Percentiles rank a stretch among this genome's conserved stretches.
Evolutionary conservation across 2,329 filamentous ascomycete species (phyloP).

Genomic region (Fusarium tricinctum): DNA sequence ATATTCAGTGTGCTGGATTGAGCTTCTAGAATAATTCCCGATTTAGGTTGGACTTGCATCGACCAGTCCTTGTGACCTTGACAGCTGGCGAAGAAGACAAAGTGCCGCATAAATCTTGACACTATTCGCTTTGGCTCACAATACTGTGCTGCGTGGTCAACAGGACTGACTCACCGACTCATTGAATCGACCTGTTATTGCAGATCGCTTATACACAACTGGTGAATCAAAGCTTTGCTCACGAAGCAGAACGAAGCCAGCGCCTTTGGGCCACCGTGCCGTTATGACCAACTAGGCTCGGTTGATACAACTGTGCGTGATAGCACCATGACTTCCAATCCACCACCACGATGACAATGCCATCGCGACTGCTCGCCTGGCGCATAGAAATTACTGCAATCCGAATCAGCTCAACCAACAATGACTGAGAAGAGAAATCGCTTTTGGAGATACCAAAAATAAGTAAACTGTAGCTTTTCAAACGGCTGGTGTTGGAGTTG

Average conservation of each 20-base stretch:
- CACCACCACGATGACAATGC: constrained; percentile 3
- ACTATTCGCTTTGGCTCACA: constrained; percentile 8
- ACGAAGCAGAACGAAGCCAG: neutral
- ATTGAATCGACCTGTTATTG: neutral
- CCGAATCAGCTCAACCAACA: neutral
- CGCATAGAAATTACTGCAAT: neutral
- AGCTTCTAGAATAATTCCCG: constrained; percentile 26
- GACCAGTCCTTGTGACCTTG: constrained; percentile 5
- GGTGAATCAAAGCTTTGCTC: neutral
- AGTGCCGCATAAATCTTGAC: constrained; percentile 19
- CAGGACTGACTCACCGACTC: constrained; percentile 5
- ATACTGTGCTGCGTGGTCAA: neutral
- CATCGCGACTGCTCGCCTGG: neutral
- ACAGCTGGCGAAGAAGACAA: constrained; percentile 9
- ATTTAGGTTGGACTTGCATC: constrained; percentile 20
- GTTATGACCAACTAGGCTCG: constrained; percentile 7
- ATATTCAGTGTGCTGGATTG: constrained; percentile 5
- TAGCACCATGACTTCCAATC: constrained; percentile 13
- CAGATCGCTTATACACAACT: constrained; percentile 4
- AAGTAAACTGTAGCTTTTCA: too few relatives aligned
- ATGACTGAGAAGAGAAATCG: neutral
- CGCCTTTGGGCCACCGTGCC: neutral
- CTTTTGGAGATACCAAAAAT: neutral
- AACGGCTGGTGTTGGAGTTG: neutral
- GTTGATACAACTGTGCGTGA: neutral